phyloP scores from a whole-genome alignment of 805 yeast genomes.

The Saccharomyces jurei region DNA sequence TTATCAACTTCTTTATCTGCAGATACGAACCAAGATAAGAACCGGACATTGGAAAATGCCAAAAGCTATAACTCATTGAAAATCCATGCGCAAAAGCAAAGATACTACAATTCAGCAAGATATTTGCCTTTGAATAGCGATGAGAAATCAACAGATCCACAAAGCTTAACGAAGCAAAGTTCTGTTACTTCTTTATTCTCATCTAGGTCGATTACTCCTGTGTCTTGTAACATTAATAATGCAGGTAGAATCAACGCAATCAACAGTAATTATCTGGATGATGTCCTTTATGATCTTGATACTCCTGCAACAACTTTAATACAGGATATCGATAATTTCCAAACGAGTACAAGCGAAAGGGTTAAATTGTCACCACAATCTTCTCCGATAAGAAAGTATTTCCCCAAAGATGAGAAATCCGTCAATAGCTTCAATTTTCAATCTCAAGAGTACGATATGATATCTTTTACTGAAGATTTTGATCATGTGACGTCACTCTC shows the following conservation, averaged over 20 bases:
- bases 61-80: not conserved
- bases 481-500: not conserved
- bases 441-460: not conserved
- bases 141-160: not conserved
- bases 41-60: not conserved
- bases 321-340: not conserved
- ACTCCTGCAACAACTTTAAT: not conserved
- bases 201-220: not conserved
- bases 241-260: not conserved
- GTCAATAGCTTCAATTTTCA: not conserved
- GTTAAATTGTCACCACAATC: not conserved
- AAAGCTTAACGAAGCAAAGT: not conserved
- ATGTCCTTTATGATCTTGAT: not conserved
- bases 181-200: not conserved
- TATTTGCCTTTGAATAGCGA: not conserved
- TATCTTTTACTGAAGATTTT: not conserved
- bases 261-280: not conserved
- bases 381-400: not conserved
- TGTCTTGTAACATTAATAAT: not conserved
- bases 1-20: not conserved
- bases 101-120: slow-evolving; percentile 9
- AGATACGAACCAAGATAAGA: not conserved
- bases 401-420: not conserved
- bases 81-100: slow-evolving; percentile 7
- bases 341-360: not conserved